phyloP scores from a whole-genome alignment of 208 protist species.

The Acanthamoeba royreba region DNA sequence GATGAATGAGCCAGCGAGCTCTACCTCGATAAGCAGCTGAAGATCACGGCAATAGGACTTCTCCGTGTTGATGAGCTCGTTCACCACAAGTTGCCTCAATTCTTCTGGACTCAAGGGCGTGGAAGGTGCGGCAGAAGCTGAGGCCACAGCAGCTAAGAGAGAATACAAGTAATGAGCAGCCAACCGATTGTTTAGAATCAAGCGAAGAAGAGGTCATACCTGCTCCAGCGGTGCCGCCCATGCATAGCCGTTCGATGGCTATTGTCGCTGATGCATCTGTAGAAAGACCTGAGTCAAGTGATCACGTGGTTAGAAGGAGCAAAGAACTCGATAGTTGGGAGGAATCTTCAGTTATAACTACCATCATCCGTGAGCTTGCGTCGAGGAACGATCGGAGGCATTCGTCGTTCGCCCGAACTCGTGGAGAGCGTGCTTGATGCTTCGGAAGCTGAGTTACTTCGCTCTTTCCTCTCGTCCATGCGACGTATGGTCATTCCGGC shows the following conservation, averaged over 20 bases:
- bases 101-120: background rate
- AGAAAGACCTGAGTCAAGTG: background rate
- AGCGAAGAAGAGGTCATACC: too few relatives aligned
- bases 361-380: background rate
- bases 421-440: too few relatives aligned
- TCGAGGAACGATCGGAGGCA: too few relatives aligned
- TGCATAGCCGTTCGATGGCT: background rate
- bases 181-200: too few relatives aligned
- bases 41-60: background rate
- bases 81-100: background rate
- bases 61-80: background rate
- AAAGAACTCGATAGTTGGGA: too few relatives aligned
- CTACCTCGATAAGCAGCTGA: conserved; percentile 6
- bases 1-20: too few relatives aligned
- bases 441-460: background rate
- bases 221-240: background rate
- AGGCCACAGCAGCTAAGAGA: background rate
- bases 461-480: background rate
- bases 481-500: background rate
- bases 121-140: background rate
- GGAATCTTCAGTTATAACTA: background rate
- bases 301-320: background rate
- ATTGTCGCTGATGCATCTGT: background rate
- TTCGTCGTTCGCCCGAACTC: background rate
- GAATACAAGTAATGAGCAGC: too few relatives aligned